Conservation (phyloP, 805 yeast species). For the Grigorovia transvaalensis region DNA sequence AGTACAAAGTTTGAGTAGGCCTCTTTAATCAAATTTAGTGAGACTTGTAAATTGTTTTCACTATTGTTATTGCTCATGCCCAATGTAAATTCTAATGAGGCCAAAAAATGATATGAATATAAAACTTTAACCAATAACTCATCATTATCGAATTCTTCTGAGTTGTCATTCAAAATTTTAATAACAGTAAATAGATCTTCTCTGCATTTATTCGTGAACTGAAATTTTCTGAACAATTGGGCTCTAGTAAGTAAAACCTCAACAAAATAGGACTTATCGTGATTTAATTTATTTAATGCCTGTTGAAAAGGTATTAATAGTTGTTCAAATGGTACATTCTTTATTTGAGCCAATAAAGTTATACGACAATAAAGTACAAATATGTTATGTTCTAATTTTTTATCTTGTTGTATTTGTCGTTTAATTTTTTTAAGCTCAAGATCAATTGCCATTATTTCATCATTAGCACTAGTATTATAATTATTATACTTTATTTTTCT, state of each 20-base stretch:
- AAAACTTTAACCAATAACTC: slow-evolving; percentile 10
- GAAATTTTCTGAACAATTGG: slow-evolving; percentile 13
- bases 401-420: not conserved
- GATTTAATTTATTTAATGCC: slow-evolving; percentile 6
- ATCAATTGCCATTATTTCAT: not conserved
- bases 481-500: not conserved
- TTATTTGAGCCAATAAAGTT: slow-evolving; percentile 8
- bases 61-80: slow-evolving; percentile 1
- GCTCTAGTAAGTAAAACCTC: slow-evolving; percentile 17
- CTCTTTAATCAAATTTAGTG: slow-evolving; percentile 6
- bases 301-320: slow-evolving; percentile 10
- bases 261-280: slow-evolving; percentile 7
- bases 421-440: not conserved
- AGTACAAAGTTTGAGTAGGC: slow-evolving; percentile 7
- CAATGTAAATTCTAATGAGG: slow-evolving; percentile 6
- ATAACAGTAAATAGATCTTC: slow-evolving; percentile 10
- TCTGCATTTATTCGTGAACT: slow-evolving; percentile 6
- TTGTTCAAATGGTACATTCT: slow-evolving; percentile 4
- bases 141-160: slow-evolving; percentile 3
- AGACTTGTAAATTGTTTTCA: not conserved
- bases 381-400: slow-evolving; percentile 2
- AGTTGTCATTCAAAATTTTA: slow-evolving; percentile 7
- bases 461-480: not conserved
- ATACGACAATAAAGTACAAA: slow-evolving; percentile 14
- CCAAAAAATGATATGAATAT: slow-evolving; percentile 10